Evolutionary conservation across 2,329 filamentous ascomycete species (phyloP).

Genomic region (Ophiostoma novo-ulmi): DNA sequence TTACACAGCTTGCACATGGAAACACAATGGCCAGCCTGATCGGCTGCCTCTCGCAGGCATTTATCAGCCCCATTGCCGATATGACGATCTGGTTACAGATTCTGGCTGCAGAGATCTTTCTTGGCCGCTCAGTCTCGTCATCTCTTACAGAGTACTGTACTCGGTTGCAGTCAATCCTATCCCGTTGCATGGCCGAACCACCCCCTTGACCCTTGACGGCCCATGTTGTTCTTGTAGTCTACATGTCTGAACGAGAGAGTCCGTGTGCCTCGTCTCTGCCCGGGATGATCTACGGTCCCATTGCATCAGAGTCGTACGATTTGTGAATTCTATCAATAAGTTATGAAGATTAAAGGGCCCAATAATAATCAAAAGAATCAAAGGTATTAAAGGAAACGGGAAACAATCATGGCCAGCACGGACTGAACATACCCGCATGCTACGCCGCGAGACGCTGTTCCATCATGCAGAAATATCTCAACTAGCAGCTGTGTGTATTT

Average conservation of each 20-base stretch:
- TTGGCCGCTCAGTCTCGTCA: background rate
- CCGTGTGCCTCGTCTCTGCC: slow-evolving; percentile 13
- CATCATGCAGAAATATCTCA: background rate
- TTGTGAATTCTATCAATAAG: background rate
- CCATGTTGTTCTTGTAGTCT: too few relatives aligned
- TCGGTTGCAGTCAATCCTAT: background rate
- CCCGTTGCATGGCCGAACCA: background rate
- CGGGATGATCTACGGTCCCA: slow-evolving; percentile 17
- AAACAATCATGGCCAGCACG: background rate
- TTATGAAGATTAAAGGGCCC: background rate
- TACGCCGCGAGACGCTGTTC: background rate
- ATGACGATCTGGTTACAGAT: background rate
- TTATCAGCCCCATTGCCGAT: background rate
- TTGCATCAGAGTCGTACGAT: slow-evolving; percentile 27
- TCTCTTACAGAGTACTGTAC: background rate
- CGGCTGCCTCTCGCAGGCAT: background rate
- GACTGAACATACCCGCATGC: background rate
- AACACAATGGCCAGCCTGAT: background rate
- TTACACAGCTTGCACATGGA: background rate
- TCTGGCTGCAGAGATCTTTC: background rate
- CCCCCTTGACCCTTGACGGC: background rate
- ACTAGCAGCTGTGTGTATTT: too few relatives aligned
- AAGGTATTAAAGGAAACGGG: too few relatives aligned
- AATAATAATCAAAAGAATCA: background rate
- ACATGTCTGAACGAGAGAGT: background rate